phyloP scores from a whole-genome alignment of 2,329 filamentous ascomycete species.

The Ceratocystis huliohia region DNA sequence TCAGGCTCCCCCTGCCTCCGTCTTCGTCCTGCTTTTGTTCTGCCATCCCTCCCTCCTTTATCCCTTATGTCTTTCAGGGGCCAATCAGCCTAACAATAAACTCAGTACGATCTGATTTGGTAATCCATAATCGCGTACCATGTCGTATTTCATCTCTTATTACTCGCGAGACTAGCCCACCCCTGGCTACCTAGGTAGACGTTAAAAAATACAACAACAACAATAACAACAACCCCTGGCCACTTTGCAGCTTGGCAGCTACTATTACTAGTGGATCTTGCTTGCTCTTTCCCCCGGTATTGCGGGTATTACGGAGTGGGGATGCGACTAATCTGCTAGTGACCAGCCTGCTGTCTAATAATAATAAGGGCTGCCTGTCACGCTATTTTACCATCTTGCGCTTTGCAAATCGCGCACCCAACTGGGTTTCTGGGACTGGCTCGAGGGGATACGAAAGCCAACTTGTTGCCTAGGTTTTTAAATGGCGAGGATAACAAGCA shows the following conservation, averaged over 20 bases:
- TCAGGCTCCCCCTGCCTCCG: not conserved
- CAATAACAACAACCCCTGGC: too few species aligned
- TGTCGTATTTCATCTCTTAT: constrained; percentile 1
- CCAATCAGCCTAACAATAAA: not conserved
- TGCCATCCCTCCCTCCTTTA: not conserved
- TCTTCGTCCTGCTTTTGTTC: not conserved
- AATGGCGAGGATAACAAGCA: not conserved
- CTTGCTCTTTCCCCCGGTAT: too few species aligned
- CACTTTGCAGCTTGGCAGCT: not conserved
- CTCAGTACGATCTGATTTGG: not conserved
- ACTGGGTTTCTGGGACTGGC: not conserved
- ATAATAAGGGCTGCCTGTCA: not conserved
- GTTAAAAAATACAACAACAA: too few species aligned
- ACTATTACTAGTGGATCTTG: too few species aligned
- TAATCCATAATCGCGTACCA: not conserved
- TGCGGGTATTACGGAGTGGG: too few species aligned
- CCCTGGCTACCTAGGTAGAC: too few species aligned
- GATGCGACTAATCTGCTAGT: too few species aligned
- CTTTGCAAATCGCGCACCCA: too few species aligned
- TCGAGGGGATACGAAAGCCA: not conserved
- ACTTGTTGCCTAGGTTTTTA: not conserved
- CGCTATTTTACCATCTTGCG: too few species aligned
- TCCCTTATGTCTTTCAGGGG: not conserved
- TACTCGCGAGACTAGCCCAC: not conserved
- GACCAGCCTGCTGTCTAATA: too few species aligned